Evolutionary conservation across 306 rosid species (phyloP), one percentile per base, ranked within the genome.

Genomic region (Quercus dentata): DNA sequence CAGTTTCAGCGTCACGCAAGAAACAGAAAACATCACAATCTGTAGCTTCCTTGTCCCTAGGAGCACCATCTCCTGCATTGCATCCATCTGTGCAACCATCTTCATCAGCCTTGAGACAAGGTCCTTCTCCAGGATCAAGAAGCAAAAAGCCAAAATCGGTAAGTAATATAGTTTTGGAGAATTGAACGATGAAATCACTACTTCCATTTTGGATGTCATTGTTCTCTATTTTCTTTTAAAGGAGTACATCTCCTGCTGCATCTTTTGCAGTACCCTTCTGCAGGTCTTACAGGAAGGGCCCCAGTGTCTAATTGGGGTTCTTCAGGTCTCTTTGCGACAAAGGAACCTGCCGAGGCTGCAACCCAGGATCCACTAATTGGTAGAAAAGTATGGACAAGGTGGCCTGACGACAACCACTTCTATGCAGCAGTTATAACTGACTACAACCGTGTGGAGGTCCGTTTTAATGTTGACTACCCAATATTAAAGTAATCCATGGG

Each of bases 401-500:
- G 99, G 99, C 99, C 97, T 55, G 94, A 82, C 78, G 97, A 96
- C 85, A 96, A 96, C 81, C 88, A 83, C 90, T 96, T 96, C 79
- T 96, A 96, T 76, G 97, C 93, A 87, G 98, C 99, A 80, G 84
- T 90, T 33, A 84, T 96, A 77, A 91, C 98, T 54, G 94, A 91
- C 73, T 93, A 91, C 85, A 86, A 93, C 72, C 79, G 79, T 25
- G 64, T 86, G 3, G 94, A 93, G 89, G 99, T 93, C 78, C 74
- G 80, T 77, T 74, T 67, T 67, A 67, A 5, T 1, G 27, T 67
- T 33, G 52, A 33, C 27, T n/a, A 33, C 51, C 8, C 51, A 18
- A n/a, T 33, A 52, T 33, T n/a, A 1, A 12, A 31, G 20, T 23
- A 77, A 52, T 77, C 2, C 7, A 20, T 57, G 56, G 52, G 49